These are phyloP conservation scores for Chlorella vulgaris DNA, from an alignment of 139 green algal genomes.

Conservation along the genomic window DNA sequence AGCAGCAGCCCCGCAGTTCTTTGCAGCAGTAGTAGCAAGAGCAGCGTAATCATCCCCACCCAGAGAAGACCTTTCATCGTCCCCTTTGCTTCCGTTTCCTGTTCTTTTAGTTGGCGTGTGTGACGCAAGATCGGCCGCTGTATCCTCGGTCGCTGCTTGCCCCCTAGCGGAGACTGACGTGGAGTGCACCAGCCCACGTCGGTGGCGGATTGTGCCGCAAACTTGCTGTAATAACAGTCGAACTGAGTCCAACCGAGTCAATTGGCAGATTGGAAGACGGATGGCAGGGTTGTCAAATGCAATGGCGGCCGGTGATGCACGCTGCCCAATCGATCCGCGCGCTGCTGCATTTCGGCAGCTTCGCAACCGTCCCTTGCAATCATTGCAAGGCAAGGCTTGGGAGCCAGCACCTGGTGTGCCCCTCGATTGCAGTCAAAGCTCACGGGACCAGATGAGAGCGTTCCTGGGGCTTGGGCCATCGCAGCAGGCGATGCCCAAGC, in stretches of 20 bases:
- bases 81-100: neutral
- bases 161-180: neutral
- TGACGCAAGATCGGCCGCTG: neutral
- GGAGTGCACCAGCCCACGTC: neutral
- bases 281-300: too few species aligned
- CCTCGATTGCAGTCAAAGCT: too few species aligned
- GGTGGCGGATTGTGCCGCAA: neutral
- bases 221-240: neutral
- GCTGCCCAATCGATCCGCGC: too few species aligned
- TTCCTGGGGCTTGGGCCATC: neutral
- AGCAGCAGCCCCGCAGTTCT: slow-evolving; percentile 25
- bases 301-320: too few species aligned
- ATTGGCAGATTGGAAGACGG: too few species aligned
- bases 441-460: too few species aligned
- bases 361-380: too few species aligned
- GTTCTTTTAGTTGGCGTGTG: slow-evolving; percentile 2
- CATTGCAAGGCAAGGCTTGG: too few species aligned
- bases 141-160: neutral
- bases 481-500: neutral
- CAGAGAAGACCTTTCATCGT: neutral
- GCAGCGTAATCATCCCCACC: too few species aligned
- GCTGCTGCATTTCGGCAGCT: too few species aligned
- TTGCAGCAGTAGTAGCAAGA: neutral
- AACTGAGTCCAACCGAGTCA: too few species aligned
- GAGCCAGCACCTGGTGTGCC: too few species aligned